Percentiles rank a stretch among this genome's conserved stretches.
These are phyloP conservation scores for Ilex asprella DNA, from an alignment of 257 asterid genomes.

Conservation along the genomic window DNA sequence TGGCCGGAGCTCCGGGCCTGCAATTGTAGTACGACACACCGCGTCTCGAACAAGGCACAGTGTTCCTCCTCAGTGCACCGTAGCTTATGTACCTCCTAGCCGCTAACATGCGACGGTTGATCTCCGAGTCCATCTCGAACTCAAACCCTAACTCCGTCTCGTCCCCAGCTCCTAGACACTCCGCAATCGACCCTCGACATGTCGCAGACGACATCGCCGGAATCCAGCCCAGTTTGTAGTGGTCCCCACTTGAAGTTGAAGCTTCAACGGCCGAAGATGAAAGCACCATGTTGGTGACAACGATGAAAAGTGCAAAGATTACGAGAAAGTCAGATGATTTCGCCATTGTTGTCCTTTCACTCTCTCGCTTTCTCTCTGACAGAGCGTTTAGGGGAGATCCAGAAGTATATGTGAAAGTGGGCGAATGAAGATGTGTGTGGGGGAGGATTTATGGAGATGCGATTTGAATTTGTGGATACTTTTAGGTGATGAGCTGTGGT, in stretches of 20 bases:
- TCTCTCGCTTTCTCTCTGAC: too few species aligned
- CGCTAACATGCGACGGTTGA: slow-evolving; percentile 36
- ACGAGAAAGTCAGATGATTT: too few species aligned
- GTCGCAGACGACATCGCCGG: neutral
- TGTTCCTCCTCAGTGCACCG: slow-evolving; percentile 36
- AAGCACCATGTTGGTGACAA: too few species aligned
- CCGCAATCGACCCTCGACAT: neutral
- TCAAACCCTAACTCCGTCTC: slow-evolving; percentile 9
- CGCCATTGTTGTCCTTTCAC: too few species aligned
- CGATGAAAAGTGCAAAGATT: too few species aligned
- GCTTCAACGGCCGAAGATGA: neutral
- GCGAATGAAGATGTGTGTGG: too few species aligned
- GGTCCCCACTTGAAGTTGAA: neutral
- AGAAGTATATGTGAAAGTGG: too few species aligned
- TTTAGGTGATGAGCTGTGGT: too few species aligned
- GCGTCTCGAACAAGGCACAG: slow-evolving; percentile 34
- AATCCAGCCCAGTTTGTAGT: neutral
- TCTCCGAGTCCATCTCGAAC: slow-evolving; percentile 39
- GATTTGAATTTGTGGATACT: too few species aligned
- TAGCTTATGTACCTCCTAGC: slow-evolving; percentile 33
- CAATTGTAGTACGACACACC: slow-evolving; percentile 19
- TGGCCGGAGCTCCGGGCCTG: slow-evolving; percentile 15
- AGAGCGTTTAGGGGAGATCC: too few species aligned
- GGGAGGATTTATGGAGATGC: too few species aligned
- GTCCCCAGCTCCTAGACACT: neutral